Evolutionary conservation across 805 yeast species (phyloP).

Genomic region (Ogataea ganodermae): DNA sequence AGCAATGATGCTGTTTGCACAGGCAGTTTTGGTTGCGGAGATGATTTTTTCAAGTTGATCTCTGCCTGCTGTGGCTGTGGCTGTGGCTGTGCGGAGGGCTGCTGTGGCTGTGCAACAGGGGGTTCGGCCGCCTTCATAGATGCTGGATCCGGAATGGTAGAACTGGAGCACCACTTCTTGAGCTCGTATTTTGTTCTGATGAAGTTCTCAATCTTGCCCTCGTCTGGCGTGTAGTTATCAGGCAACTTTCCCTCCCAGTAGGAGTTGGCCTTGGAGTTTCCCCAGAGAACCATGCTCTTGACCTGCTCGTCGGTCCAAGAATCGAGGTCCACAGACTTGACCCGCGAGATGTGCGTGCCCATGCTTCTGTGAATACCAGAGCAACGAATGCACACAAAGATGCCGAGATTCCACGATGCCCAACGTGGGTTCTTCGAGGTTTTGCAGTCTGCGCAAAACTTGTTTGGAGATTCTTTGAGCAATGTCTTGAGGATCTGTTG

Average conservation of each 20-base stretch:
- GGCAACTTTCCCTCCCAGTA: constrained; percentile 87
- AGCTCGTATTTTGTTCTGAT: constrained; percentile 89
- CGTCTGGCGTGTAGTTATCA: constrained; percentile 71
- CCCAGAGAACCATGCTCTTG: constrained; percentile 80
- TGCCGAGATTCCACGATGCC: constrained; percentile 96
- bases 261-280: constrained; percentile 73
- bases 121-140: constrained; percentile 26
- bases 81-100: background rate
- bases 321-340: constrained; percentile 91
- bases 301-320: constrained; percentile 96
- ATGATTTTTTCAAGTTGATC: background rate
- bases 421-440: constrained; percentile 88
- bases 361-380: constrained; percentile 94
- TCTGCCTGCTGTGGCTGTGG: background rate
- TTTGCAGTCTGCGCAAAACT: constrained; percentile 89
- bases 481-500: constrained; percentile 74
- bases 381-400: constrained; percentile 90
- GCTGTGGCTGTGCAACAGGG: background rate
- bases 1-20: constrained; percentile 1
- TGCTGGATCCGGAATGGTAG: constrained; percentile 61
- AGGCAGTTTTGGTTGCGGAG: constrained; percentile 1
- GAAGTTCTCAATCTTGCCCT: constrained; percentile 81
- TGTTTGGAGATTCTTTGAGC: constrained; percentile 75
- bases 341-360: constrained; percentile 94
- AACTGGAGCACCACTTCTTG: constrained; percentile 78